Percentiles rank a stretch among this genome's conserved stretches.
Conservation (phyloP, 495 filamentous ascomycete species). For the Durotheca rogersii region DNA sequence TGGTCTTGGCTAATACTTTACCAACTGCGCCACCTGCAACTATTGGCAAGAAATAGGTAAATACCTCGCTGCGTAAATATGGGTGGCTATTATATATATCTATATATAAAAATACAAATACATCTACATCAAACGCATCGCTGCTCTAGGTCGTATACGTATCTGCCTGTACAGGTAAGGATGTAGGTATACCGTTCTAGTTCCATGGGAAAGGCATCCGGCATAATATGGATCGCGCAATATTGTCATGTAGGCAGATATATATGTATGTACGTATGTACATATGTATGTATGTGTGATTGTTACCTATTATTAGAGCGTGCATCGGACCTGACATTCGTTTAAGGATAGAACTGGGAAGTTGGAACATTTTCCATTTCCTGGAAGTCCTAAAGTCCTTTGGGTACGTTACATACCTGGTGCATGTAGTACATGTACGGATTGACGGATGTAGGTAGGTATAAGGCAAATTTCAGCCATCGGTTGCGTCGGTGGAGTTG, state of each 20-base stretch:
- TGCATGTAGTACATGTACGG: neutral
- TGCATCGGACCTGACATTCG: slow-evolving; percentile 5
- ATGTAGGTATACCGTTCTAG: neutral
- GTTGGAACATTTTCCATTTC: slow-evolving; percentile 11
- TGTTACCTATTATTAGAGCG: neutral
- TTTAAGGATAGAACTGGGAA: neutral
- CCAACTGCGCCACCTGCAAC: neutral
- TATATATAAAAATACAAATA: no score
- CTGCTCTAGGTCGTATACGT: slow-evolving; percentile 5
- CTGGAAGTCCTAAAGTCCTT: slow-evolving; percentile 1
- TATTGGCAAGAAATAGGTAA: no score
- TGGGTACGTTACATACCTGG: neutral
- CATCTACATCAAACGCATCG: neutral
- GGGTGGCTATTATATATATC: no score
- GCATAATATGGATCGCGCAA: slow-evolving; percentile 22
- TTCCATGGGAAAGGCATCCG: slow-evolving; percentile 2
- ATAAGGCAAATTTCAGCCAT: slow-evolving; percentile 4
- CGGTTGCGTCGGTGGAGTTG: slow-evolving; percentile 29
- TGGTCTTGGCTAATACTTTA: slow-evolving; percentile 24
- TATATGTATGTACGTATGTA: neutral
- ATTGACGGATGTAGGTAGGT: neutral
- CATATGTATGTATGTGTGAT: neutral
- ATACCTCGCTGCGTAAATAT: no score
- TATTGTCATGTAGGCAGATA: slow-evolving; percentile 5
- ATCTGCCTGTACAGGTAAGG: neutral